Evolutionary conservation across 306 rosid genomes (phyloP).

Genomic region (Rosa chinensis): DNA sequence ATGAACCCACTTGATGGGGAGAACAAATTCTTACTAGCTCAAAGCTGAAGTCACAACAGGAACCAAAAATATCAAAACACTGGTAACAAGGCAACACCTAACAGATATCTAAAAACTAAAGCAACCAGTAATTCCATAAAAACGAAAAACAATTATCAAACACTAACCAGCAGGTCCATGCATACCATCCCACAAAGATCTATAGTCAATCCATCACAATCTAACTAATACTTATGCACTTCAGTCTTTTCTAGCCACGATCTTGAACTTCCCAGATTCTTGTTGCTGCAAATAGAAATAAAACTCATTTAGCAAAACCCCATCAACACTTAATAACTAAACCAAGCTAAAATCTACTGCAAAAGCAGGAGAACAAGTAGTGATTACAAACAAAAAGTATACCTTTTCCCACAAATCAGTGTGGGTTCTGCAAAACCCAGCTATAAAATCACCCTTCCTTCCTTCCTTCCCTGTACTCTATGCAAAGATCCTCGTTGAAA

Average conservation of each 20-base stretch:
- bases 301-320: slow-evolving; percentile 17
- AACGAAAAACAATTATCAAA: not conserved
- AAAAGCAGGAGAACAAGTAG: not conserved
- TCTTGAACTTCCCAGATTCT: slow-evolving; percentile 77
- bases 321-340: not conserved
- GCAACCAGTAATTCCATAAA: not conserved
- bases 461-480: slow-evolving; percentile 67
- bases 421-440: slow-evolving; percentile 74
- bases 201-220: not conserved
- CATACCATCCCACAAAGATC: not conserved
- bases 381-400: not conserved
- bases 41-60: not conserved
- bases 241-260: slow-evolving; percentile 65
- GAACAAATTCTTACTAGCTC: not conserved
- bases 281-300: slow-evolving; percentile 67
- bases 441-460: slow-evolving; percentile 68
- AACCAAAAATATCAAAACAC: not conserved
- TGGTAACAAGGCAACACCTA: not conserved
- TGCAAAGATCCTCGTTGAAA: slow-evolving; percentile 56
- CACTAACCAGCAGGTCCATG: not conserved
- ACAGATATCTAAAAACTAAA: not conserved
- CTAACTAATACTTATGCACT: slow-evolving; percentile 16
- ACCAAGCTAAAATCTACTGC: not conserved
- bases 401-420: slow-evolving; percentile 73
- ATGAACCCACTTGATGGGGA: not conserved